Percentiles rank a stretch among this genome's conserved stretches.
phyloP scores from a whole-genome alignment of 345 rosid species.

The Cardamine chenopodiifolia region DNA sequence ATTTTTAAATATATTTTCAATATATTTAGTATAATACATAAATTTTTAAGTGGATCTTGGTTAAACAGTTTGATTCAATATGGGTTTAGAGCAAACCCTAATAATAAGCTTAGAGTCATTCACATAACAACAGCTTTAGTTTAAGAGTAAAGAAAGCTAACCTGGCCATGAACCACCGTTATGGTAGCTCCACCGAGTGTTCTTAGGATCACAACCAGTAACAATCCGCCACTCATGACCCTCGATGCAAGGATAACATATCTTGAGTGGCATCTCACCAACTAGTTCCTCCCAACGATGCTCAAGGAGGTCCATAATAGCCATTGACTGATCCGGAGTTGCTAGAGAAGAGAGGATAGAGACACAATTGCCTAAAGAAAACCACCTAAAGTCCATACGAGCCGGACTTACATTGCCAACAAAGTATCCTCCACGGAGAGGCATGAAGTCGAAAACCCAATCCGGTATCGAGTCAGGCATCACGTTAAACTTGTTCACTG shows the following conservation, averaged over 20 bases:
- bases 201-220: constrained; percentile 69
- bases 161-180: constrained; percentile 83
- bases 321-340: constrained; percentile 68
- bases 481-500: constrained; percentile 65
- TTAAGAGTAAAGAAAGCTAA: constrained; percentile 24
- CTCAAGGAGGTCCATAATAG: constrained; percentile 71
- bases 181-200: constrained; percentile 69
- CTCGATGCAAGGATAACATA: constrained; percentile 62
- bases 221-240: constrained; percentile 63
- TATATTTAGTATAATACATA: background rate
- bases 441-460: constrained; percentile 74
- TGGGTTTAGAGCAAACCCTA: background rate
- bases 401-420: constrained; percentile 81
- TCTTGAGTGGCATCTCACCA: constrained; percentile 69
- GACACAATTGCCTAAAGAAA: constrained; percentile 61
- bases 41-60: background rate
- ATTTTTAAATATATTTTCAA: background rate
- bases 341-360: constrained; percentile 62
- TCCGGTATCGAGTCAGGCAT: constrained; percentile 68
- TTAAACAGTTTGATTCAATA: background rate
- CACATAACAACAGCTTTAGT: background rate
- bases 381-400: constrained; percentile 76
- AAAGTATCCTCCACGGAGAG: constrained; percentile 65
- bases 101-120: background rate
- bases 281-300: constrained; percentile 68